Percentiles rank a stretch among this genome's conserved stretches.
These are phyloP conservation scores for Paramecium caudatum DNA, from an alignment of 73 alveolate species.

Conservation along the genomic window DNA sequence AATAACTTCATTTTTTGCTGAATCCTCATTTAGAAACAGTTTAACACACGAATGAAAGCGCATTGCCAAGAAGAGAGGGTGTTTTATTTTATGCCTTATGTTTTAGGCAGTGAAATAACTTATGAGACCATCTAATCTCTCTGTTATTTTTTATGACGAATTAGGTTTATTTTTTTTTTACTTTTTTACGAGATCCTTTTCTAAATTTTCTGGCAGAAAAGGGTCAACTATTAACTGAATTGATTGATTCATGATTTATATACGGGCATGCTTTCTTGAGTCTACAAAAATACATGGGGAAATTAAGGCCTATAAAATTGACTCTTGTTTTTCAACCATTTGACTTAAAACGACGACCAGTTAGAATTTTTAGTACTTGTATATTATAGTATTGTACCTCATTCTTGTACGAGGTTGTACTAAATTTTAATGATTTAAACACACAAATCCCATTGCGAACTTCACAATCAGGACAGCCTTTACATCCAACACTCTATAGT, in stretches of 20 bases:
- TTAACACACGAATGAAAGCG: constrained; percentile 77
- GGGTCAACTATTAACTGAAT: constrained; percentile 74
- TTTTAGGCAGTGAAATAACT: constrained; percentile 82
- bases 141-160: constrained; percentile 62
- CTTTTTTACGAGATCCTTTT: constrained; percentile 63
- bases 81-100: constrained; percentile 81
- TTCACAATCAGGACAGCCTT: constrained; percentile 72
- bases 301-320: constrained; percentile 71
- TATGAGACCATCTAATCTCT: constrained; percentile 70
- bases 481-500: constrained; percentile 72
- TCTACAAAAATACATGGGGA: constrained; percentile 81
- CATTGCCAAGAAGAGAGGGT: constrained; percentile 79
- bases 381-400: constrained; percentile 72
- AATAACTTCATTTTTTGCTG: neutral
- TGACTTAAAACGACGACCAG: constrained; percentile 62
- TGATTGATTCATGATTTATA: constrained; percentile 40
- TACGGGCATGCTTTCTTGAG: constrained; percentile 81
- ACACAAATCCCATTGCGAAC: constrained; percentile 74
- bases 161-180: constrained; percentile 62
- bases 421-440: constrained; percentile 79
- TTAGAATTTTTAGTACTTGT: constrained; percentile 67
- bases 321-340: constrained; percentile 43
- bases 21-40: constrained; percentile 34
- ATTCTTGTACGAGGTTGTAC: constrained; percentile 81
- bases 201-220: constrained; percentile 72